Percentiles rank a stretch among this genome's conserved stretches.
Evolutionary conservation across 2,329 filamentous ascomycete genomes (phyloP).

Genomic region (Botryotinia convoluta): DNA sequence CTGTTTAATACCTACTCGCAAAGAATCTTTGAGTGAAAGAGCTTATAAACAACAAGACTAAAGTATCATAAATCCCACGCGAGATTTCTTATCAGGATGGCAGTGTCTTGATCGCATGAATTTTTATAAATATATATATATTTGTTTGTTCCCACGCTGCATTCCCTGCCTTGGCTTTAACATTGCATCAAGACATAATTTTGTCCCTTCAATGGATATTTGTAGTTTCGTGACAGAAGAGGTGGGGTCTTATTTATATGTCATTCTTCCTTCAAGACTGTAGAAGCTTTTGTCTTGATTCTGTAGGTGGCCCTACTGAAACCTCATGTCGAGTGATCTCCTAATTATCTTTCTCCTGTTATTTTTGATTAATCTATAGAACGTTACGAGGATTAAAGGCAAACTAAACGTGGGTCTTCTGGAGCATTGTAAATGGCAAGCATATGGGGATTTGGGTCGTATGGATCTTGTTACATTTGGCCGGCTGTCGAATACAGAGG

Average conservation of each 20-base stretch:
- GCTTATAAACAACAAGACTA: neutral
- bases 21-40: neutral
- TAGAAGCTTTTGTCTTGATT: neutral
- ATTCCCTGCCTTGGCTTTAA: too few species aligned
- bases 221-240: neutral
- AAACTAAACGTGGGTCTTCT: rapidly evolving
- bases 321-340: neutral
- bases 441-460: neutral
- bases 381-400: too few species aligned
- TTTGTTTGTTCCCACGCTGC: neutral
- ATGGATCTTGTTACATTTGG: neutral
- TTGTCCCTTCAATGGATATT: too few species aligned
- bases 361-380: neutral
- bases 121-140: too few species aligned
- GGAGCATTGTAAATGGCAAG: neutral
- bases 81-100: neutral
- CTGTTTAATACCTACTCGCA: neutral
- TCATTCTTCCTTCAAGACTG: neutral
- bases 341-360: neutral
- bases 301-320: too few species aligned
- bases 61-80: rapidly evolving
- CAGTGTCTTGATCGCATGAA: neutral
- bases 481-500: neutral
- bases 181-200: neutral
- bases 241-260: neutral